phyloP scores from a whole-genome alignment of 371 early-diverging fungal species.

The Catenaria anguillulae region DNA sequence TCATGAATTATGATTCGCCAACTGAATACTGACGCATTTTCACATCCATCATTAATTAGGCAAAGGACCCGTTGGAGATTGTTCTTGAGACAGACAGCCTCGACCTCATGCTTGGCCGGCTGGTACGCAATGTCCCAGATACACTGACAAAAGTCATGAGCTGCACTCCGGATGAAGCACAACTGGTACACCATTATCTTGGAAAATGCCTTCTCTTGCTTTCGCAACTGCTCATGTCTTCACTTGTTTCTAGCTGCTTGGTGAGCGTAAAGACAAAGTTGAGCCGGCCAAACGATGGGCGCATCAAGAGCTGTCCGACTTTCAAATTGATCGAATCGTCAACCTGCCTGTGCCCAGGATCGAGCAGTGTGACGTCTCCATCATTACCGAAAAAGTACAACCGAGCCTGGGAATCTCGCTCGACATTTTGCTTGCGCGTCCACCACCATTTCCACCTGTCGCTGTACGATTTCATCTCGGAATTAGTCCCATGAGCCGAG shows the following conservation, averaged over 20 bases:
- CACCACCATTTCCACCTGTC: neutral
- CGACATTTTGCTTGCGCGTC: neutral
- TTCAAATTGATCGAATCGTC: neutral
- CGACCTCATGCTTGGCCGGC: neutral
- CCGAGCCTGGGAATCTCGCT: neutral
- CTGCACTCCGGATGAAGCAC: neutral
- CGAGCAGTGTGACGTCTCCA: neutral
- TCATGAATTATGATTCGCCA: too few relatives aligned
- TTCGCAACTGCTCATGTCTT: too few relatives aligned
- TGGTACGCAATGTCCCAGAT: neutral
- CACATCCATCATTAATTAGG: too few relatives aligned
- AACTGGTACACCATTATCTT: too few relatives aligned
- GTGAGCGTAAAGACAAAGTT: neutral
- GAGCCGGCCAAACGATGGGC: neutral
- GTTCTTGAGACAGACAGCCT: neutral
- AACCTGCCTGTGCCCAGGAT: neutral
- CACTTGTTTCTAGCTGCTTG: too few relatives aligned
- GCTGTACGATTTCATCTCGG: neutral
- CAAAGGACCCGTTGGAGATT: neutral
- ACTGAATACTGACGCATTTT: too few relatives aligned
- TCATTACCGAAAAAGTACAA: neutral
- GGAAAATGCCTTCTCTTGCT: too few relatives aligned
- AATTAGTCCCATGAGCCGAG: too few relatives aligned
- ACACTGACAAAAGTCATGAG: neutral
- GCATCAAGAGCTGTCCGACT: neutral